Conservation (phyloP, 2,329 filamentous ascomycete species). For the Metarhizium humberi region DNA sequence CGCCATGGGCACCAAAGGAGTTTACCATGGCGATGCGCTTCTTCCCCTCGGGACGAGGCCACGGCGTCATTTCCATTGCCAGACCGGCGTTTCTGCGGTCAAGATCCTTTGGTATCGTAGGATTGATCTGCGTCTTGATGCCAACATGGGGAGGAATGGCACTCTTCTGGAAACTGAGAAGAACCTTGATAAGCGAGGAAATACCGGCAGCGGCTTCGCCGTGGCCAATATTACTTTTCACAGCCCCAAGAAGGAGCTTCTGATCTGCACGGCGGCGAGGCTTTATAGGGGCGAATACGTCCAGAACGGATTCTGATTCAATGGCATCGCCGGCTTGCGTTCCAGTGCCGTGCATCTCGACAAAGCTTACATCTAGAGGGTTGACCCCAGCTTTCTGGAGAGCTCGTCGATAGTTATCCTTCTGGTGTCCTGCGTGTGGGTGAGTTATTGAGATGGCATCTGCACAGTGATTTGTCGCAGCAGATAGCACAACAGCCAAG, state of each 20-base stretch:
- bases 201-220: conserved; percentile 44
- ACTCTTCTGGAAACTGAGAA: conserved; percentile 50
- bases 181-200: conserved; percentile 46
- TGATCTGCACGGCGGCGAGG: not conserved
- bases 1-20: conserved; percentile 63
- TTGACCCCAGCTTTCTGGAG: conserved; percentile 64
- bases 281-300: conserved; percentile 26
- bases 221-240: conserved; percentile 57
- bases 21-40: conserved; percentile 44
- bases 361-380: conserved; percentile 66
- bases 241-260: conserved; percentile 17
- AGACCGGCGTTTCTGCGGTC: conserved; percentile 45
- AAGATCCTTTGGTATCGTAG: conserved; percentile 45
- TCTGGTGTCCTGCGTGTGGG: conserved; percentile 55
- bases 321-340: conserved; percentile 76
- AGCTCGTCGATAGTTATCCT: conserved; percentile 48
- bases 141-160: conserved; percentile 54
- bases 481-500: conserved; percentile 51
- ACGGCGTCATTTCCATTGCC: conserved; percentile 16
- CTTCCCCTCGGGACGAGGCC: conserved; percentile 11
- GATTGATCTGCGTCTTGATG: conserved; percentile 54
- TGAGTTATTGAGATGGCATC: conserved; percentile 64
- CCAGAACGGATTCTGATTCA: conserved; percentile 69
- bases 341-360: conserved; percentile 84
- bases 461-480: conserved; percentile 62